A percentile compares a stretch with the other conserved stretches of the same genome.
phyloP scores from a whole-genome alignment of 306 rosid species.

The Cucumis sativus region Cucumber_9930_V3 NC_026658.2:25949001-25949500 shows the following conservation, averaged over 20 bases:
- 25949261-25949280: slow-evolving; percentile 76
- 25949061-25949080: slow-evolving; percentile 45
- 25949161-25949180: slow-evolving; percentile 69
- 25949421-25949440: slow-evolving; percentile 27
- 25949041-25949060: slow-evolving; percentile 42
- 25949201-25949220: slow-evolving; percentile 53
- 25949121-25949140: slow-evolving; percentile 95
- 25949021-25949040: slow-evolving; percentile 47
- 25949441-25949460: slow-evolving; percentile 55
- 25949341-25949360: slow-evolving; percentile 28
- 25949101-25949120: slow-evolving; percentile 50
- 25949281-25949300: slow-evolving; percentile 27
- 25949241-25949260: slow-evolving; percentile 85
- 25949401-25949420: slow-evolving; percentile 34
- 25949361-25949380: slow-evolving; percentile 7
- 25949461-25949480: slow-evolving; percentile 40
- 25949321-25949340: slow-evolving; percentile 20
- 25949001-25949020: slow-evolving; percentile 35
- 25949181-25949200: slow-evolving; percentile 51
- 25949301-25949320: slow-evolving; percentile 20
- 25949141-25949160: slow-evolving; percentile 70
- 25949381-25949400: slow-evolving; percentile 28
- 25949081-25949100: slow-evolving; percentile 49
- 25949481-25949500: slow-evolving; percentile 23
- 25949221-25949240: slow-evolving; percentile 60